A percentile compares a stretch with the other conserved stretches of the same genome.
phyloP scores from a whole-genome alignment of 306 rosid species.

The Quercus variabilis region DNA sequence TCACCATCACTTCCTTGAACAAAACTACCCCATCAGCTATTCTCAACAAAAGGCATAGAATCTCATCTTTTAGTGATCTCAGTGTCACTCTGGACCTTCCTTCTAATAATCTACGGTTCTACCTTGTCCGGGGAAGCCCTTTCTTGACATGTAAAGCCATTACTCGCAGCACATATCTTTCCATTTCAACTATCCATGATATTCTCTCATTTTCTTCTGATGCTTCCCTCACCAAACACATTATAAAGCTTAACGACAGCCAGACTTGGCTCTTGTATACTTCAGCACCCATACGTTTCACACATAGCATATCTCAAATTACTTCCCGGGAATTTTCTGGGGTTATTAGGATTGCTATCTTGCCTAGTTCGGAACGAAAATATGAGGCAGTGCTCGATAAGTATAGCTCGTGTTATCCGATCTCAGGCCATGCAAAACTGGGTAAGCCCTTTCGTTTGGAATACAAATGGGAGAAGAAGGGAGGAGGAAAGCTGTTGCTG shows the following conservation, averaged over 20 bases:
- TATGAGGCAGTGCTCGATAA: slow-evolving; percentile 53
- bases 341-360: slow-evolving; percentile 48
- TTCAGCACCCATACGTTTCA: slow-evolving; percentile 49
- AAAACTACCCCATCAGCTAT: slow-evolving; percentile 14
- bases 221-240: slow-evolving; percentile 53
- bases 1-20: slow-evolving; percentile 48
- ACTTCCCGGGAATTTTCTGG: slow-evolving; percentile 58
- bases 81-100: slow-evolving; percentile 75
- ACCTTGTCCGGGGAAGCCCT: slow-evolving; percentile 86
- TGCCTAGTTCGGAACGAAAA: slow-evolving; percentile 49
- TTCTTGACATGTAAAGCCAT: slow-evolving; percentile 52
- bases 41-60: slow-evolving; percentile 31
- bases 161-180: slow-evolving; percentile 34
- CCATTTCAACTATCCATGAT: slow-evolving; percentile 63
- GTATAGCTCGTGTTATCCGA: slow-evolving; percentile 70
- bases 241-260: slow-evolving; percentile 55
- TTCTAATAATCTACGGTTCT: slow-evolving; percentile 58
- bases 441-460: slow-evolving; percentile 52
- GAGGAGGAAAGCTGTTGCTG: slow-evolving; percentile 74
- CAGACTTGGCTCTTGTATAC: slow-evolving; percentile 83
- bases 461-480: slow-evolving; percentile 67
- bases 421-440: slow-evolving; percentile 62
- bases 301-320: slow-evolving; percentile 32
- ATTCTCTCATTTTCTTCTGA: slow-evolving; percentile 46
- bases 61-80: slow-evolving; percentile 68